These are phyloP conservation scores for Nadsonia starkeyi-henricii DNA, from an alignment of 1,139 yeast genomes.

Conservation along the genomic window DNA sequence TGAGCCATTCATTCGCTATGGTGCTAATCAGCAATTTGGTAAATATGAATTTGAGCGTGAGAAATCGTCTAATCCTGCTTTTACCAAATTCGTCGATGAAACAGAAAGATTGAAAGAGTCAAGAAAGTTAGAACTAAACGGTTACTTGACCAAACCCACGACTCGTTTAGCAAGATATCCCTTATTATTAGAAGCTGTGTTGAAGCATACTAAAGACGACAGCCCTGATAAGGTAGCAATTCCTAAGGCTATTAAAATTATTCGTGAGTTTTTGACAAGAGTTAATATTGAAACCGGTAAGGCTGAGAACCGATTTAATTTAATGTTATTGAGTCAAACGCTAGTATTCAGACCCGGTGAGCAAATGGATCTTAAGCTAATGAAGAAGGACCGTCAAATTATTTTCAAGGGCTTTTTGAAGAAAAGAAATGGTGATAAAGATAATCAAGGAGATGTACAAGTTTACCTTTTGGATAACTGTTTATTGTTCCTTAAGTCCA, in stretches of 20 bases:
- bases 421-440: constrained; percentile 68
- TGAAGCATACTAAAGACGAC: constrained; percentile 65
- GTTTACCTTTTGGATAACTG: constrained; percentile 84
- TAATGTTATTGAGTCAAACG: constrained; percentile 73
- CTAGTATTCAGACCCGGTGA: constrained; percentile 68
- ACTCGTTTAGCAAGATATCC: constrained; percentile 95
- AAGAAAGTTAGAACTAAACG: constrained; percentile 78
- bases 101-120: constrained; percentile 83
- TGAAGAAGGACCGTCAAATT: constrained; percentile 67
- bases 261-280: constrained; percentile 61
- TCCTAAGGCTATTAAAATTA: constrained; percentile 58
- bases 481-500: constrained; percentile 69
- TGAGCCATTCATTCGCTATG: constrained; percentile 84
- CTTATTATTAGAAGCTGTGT: constrained; percentile 63
- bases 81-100: constrained; percentile 86
- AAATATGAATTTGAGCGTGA: constrained; percentile 93
- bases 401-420: constrained; percentile 65
- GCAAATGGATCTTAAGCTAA: constrained; percentile 71
- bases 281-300: constrained; percentile 89
- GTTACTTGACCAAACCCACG: constrained; percentile 88
- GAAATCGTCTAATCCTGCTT: constrained; percentile 75
- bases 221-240: constrained; percentile 63
- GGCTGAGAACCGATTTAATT: constrained; percentile 82
- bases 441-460: constrained; percentile 54
- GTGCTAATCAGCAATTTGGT: constrained; percentile 94